Evolutionary conservation across 1,139 yeast genomes (phyloP).

Genomic region (Tardiomyces blankii): DNA sequence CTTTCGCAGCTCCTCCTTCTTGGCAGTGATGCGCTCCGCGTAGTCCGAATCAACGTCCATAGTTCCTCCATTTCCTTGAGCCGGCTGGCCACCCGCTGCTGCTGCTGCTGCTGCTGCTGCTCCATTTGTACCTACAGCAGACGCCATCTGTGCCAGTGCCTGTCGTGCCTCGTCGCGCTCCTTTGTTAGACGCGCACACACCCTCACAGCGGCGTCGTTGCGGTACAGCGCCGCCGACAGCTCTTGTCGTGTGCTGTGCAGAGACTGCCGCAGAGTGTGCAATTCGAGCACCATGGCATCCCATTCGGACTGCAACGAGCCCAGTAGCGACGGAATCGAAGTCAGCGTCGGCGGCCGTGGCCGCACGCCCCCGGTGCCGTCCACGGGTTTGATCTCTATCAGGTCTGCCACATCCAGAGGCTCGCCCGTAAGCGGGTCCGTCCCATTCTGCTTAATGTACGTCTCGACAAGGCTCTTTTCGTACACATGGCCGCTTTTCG

Average conservation of each 20-base stretch:
- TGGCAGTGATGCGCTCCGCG: neutral
- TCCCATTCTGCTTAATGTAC: slow-evolving; percentile 53
- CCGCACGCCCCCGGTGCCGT: slow-evolving; percentile 20
- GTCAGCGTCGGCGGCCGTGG: slow-evolving; percentile 44
- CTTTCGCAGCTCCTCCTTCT: neutral
- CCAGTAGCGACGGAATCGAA: slow-evolving; percentile 69
- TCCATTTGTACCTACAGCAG: slow-evolving; percentile 3
- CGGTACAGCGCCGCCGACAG: slow-evolving; percentile 68
- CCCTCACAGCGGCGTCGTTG: slow-evolving; percentile 84
- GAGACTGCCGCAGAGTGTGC: slow-evolving; percentile 63
- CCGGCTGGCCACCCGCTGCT: too few relatives aligned
- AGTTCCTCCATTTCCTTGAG: neutral
- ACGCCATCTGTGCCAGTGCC: slow-evolving; percentile 41
- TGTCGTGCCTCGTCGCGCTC: slow-evolving; percentile 65
- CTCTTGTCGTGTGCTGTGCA: slow-evolving; percentile 57
- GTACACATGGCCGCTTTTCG: slow-evolving; percentile 57
- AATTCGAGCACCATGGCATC: slow-evolving; percentile 78
- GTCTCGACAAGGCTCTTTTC: slow-evolving; percentile 51
- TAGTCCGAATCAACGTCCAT: neutral
- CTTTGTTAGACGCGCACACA: slow-evolving; percentile 59
- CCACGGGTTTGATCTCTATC: slow-evolving; percentile 33
- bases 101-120: neutral
- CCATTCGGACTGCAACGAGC: slow-evolving; percentile 81
- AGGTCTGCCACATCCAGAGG: slow-evolving; percentile 50
- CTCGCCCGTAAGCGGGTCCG: slow-evolving; percentile 68